Evolutionary conservation across 2,329 filamentous ascomycete genomes (phyloP).

Genomic region (Pyrenophora seminiperda): DNA sequence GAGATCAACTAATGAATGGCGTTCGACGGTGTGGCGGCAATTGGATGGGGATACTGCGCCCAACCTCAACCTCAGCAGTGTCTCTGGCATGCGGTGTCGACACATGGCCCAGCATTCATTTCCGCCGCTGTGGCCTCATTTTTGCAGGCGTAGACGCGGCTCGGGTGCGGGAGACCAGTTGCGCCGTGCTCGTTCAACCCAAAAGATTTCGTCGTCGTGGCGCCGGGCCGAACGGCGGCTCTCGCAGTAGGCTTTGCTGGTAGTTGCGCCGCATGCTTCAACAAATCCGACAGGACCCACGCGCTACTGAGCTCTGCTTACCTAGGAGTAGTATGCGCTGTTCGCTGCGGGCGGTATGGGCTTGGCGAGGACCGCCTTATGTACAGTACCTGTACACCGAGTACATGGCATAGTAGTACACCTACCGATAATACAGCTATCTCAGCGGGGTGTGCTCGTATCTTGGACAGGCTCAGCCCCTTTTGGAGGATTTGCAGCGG

Average conservation of each 20-base stretch:
- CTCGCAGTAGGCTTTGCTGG: constrained; percentile 8
- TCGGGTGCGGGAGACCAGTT: constrained; percentile 25
- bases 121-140: constrained; percentile 11
- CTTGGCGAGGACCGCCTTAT: too few relatives aligned
- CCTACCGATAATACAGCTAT: too few relatives aligned
- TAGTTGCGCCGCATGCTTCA: not conserved
- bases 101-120: constrained; percentile 12
- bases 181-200: constrained; percentile 18
- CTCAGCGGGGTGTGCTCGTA: not conserved
- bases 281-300: constrained; percentile 2
- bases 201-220: constrained; percentile 6
- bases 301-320: not conserved
- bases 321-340: too few relatives aligned
- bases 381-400: too few relatives aligned
- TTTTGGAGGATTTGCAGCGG: constrained; percentile 22
- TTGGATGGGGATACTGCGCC: constrained; percentile 20
- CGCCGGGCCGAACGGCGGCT: constrained; percentile 17
- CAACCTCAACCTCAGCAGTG: constrained; percentile 15
- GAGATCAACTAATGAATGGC: constrained; percentile 7
- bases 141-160: constrained; percentile 16
- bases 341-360: constrained; percentile 10
- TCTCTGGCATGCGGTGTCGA: constrained; percentile 27
- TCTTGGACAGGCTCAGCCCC: constrained; percentile 18
- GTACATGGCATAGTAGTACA: too few relatives aligned
- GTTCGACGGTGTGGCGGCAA: constrained; percentile 17